Percentiles rank a stretch among this genome's conserved stretches.
Conservation (phyloP, 208 protist genomes). For the Crithidia thermophila region DNA sequence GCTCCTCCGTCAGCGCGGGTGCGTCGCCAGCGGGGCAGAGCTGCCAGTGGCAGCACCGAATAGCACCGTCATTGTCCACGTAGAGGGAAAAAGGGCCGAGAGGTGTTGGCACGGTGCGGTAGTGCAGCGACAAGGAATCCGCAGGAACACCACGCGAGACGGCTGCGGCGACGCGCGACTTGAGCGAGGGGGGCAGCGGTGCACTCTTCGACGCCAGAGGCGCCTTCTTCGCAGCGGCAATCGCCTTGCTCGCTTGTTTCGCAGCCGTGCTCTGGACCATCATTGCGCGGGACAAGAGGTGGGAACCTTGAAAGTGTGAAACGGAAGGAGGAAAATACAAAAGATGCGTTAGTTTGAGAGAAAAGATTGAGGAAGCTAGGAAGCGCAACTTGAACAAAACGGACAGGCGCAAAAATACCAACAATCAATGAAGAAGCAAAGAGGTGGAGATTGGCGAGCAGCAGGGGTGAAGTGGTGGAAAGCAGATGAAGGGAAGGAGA, state of each 20-base stretch:
- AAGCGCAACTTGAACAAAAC: too few species aligned
- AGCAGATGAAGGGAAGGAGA: too few species aligned
- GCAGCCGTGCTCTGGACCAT: not conserved
- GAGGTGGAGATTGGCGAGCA: too few species aligned
- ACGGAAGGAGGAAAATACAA: not conserved
- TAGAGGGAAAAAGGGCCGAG: conserved; percentile 60
- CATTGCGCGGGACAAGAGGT: too few species aligned
- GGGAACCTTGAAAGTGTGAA: too few species aligned
- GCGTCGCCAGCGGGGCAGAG: conserved; percentile 11
- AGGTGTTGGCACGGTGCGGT: conserved; percentile 42
- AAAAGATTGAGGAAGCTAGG: too few species aligned
- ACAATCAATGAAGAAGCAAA: too few species aligned
- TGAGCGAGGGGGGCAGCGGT: not conserved
- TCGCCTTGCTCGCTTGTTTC: not conserved
- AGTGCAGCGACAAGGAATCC: conserved; percentile 38
- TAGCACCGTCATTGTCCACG: conserved; percentile 53
- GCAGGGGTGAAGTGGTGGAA: too few species aligned
- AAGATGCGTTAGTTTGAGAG: too few species aligned
- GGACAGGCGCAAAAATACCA: too few species aligned
- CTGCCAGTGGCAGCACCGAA: conserved; percentile 63
- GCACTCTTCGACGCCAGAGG: too few species aligned
- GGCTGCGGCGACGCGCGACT: not conserved
- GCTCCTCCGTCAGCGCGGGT: conserved; percentile 20
- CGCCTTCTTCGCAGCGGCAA: not conserved
- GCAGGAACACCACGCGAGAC: not conserved